These are phyloP conservation scores for Sphagnurus paluster DNA, from an alignment of 1,284 basidiomycete species.

Conservation along the genomic window DNA sequence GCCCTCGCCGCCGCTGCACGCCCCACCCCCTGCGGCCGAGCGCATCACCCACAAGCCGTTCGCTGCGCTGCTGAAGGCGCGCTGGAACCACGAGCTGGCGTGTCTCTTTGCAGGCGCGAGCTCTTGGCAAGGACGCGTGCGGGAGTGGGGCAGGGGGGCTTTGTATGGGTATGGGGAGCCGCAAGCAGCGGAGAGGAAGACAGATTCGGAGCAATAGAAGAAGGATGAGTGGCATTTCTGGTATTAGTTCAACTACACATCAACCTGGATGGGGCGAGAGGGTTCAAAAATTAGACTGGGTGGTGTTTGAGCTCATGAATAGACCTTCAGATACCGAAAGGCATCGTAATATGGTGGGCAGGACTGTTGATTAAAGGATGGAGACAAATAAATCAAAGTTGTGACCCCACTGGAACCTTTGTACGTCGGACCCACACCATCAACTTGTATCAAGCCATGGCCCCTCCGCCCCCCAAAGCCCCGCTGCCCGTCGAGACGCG, in stretches of 20 bases:
- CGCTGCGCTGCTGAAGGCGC: constrained; percentile 40
- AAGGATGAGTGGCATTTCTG: neutral
- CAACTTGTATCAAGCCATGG: constrained; percentile 9
- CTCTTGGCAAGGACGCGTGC: constrained; percentile 41
- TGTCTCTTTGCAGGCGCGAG: constrained; percentile 39
- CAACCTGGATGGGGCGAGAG: too few species aligned
- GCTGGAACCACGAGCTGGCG: constrained; percentile 55
- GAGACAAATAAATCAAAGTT: too few species aligned
- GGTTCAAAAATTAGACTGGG: too few species aligned
- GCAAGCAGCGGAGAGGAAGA: neutral
- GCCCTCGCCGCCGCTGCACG: constrained; percentile 40
- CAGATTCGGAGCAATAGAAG: neutral
- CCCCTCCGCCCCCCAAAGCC: constrained; percentile 9
- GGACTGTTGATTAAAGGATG: too few species aligned
- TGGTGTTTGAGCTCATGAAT: too few species aligned
- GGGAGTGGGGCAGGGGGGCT: constrained; percentile 41
- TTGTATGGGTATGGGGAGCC: constrained; percentile 38
- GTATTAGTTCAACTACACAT: too few species aligned
- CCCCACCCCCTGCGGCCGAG: constrained; percentile 50
- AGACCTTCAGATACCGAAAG: too few species aligned
- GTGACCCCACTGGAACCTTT: neutral
- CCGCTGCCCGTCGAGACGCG: neutral
- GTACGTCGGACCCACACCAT: neutral
- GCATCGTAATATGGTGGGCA: too few species aligned
- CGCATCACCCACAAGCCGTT: constrained; percentile 47